Evolutionary conservation across 306 rosid genomes (phyloP).

Genomic region (Quercus engelmannii): DNA sequence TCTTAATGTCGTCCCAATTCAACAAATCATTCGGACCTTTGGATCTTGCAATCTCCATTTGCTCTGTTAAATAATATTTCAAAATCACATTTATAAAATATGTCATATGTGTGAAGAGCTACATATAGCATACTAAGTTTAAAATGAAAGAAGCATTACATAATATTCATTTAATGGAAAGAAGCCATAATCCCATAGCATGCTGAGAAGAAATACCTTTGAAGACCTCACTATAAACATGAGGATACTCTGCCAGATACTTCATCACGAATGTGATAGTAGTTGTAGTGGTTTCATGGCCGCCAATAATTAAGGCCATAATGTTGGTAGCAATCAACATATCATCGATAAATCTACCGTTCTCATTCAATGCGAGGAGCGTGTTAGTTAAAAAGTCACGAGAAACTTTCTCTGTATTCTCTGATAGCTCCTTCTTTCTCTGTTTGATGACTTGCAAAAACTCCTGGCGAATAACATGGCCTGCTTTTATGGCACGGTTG

Average conservation of each 20-base stretch:
- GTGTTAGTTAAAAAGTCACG: neutral
- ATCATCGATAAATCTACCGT: neutral
- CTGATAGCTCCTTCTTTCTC: neutral
- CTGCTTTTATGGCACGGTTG: neutral
- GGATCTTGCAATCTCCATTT: conserved; percentile 23
- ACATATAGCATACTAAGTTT: no score
- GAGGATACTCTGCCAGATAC: neutral
- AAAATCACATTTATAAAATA: no score
- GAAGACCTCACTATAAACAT: neutral
- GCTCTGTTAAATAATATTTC: conserved; percentile 17
- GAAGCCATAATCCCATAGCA: no score
- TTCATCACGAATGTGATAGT: neutral
- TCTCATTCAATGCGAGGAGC: neutral
- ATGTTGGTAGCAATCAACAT: neutral
- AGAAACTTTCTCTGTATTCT: neutral
- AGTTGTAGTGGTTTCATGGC: neutral
- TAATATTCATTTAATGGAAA: no score
- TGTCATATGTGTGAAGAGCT: no score
- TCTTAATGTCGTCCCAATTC: conserved; percentile 38
- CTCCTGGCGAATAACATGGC: neutral
- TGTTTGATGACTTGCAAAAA: neutral
- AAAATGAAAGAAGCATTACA: no score
- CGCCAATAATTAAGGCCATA: no score
- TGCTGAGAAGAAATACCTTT: neutral
- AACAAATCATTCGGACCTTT: conserved; percentile 10